Conservation (phyloP, 208 protist genomes). For the Herpetomonas samuelpessoai region DNA sequence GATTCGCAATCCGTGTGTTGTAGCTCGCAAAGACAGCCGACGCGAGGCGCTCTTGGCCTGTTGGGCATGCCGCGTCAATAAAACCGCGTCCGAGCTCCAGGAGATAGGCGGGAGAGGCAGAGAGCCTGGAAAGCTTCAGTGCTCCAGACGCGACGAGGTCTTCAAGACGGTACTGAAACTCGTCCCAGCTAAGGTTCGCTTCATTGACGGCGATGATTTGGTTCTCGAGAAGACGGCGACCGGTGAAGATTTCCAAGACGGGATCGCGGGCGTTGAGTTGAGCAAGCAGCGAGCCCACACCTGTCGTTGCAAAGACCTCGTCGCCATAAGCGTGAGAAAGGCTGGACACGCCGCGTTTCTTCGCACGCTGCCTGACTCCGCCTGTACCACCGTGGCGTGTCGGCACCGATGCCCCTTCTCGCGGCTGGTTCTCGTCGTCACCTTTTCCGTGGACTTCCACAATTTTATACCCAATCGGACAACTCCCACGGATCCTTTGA, state of each 20-base stretch:
- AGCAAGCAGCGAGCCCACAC: constrained; percentile 45
- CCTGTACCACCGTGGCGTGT: neutral
- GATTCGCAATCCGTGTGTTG: constrained; percentile 27
- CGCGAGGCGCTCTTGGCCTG: constrained; percentile 20
- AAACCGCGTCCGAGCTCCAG: constrained; percentile 27
- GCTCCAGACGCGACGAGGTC: constrained; percentile 39
- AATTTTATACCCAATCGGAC: constrained; percentile 46
- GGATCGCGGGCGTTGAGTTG: constrained; percentile 62
- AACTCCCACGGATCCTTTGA: constrained; percentile 37
- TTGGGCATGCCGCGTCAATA: constrained; percentile 25
- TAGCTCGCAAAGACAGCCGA: constrained; percentile 25
- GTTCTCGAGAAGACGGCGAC: constrained; percentile 35
- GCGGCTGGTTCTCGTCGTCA: neutral
- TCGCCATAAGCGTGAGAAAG: neutral
- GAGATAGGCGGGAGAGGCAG: constrained; percentile 14
- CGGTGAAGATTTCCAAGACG: constrained; percentile 54
- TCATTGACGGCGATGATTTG: constrained; percentile 55
- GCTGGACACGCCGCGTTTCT: neutral
- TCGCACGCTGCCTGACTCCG: neutral
- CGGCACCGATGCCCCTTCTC: neutral
- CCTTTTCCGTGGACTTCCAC: constrained; percentile 8
- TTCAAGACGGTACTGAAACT: constrained; percentile 61
- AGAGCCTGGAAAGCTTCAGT: constrained; percentile 4
- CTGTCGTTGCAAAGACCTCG: constrained; percentile 6
- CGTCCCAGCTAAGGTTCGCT: constrained; percentile 40